These are phyloP conservation scores for Erythrophleum ivorense DNA, from an alignment of 331 rosid species.

Conservation along the genomic window DNA sequence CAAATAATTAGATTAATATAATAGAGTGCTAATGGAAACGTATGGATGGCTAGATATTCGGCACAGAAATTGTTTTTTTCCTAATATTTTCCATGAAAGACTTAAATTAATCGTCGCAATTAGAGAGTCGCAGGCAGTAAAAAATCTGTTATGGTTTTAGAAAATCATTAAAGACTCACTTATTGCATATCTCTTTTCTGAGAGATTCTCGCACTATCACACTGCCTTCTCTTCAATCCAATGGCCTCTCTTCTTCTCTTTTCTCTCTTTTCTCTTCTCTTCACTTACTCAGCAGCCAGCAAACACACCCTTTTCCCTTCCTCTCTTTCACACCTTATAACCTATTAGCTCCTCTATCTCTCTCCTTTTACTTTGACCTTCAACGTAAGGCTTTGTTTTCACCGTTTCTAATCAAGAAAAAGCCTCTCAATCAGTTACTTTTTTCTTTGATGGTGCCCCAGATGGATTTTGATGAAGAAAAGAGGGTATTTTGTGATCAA, in stretches of 20 bases:
- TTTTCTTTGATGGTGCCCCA: background rate
- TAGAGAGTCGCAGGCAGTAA: background rate
- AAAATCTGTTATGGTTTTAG: conserved; percentile 38
- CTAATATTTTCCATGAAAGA: background rate
- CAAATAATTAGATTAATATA: too few species aligned
- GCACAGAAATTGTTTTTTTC: background rate
- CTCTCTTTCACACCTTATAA: background rate
- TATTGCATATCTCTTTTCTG: background rate
- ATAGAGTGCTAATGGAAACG: too few species aligned
- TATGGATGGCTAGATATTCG: too few species aligned
- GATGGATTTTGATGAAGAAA: background rate
- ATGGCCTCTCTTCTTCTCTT: background rate
- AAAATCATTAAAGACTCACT: conserved; percentile 16
- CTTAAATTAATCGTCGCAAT: conserved; percentile 24
- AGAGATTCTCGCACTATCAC: conserved; percentile 31
- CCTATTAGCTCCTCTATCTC: background rate
- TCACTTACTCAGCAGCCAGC: background rate
- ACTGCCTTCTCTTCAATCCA: background rate
- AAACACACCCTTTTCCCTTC: background rate
- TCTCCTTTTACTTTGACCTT: background rate
- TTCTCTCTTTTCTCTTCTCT: background rate
- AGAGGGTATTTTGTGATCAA: background rate
- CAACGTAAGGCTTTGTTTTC: too few species aligned
- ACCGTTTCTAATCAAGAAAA: background rate
- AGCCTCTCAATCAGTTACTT: background rate